A percentile compares a stretch with the other conserved stretches of the same genome.
Conservation (phyloP, 2,329 filamentous ascomycete species). For the Colletotrichum sansevieriae region DNA sequence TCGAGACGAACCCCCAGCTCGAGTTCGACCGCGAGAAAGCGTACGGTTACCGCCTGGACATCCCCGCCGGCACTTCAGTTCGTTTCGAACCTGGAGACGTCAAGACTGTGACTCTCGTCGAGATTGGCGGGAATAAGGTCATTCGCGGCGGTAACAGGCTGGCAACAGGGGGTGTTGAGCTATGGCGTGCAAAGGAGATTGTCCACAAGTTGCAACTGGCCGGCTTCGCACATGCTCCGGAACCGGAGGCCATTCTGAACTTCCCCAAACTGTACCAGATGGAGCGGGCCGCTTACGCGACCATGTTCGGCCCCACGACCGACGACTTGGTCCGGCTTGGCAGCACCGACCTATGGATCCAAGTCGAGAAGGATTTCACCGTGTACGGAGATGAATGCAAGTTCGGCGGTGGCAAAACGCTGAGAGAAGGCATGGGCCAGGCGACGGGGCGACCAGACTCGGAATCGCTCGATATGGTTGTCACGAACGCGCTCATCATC, state of each 20-base stretch:
- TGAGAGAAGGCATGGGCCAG: constrained; percentile 96
- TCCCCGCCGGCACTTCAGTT: constrained; percentile 90
- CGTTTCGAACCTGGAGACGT: constrained; percentile 94
- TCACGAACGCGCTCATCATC: constrained; percentile 90
- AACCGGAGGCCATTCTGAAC: constrained; percentile 68
- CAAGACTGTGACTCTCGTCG: constrained; percentile 89
- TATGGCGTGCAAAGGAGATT: constrained; percentile 73
- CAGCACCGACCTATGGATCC: constrained; percentile 88
- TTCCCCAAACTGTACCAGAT: constrained; percentile 76
- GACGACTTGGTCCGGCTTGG: constrained; percentile 88
- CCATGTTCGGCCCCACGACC: constrained; percentile 93
- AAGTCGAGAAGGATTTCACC: constrained; percentile 88
- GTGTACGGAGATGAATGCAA: constrained; percentile 93
- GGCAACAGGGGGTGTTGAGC: constrained; percentile 79
- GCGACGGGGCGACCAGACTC: constrained; percentile 80
- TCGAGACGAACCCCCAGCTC: constrained; percentile 92
- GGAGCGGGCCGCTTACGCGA: constrained; percentile 82
- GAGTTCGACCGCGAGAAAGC: constrained; percentile 87
- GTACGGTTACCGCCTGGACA: constrained; percentile 89
- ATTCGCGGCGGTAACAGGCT: constrained; percentile 89
- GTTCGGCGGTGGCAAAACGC: constrained; percentile 93
- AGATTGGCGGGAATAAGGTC: constrained; percentile 84
- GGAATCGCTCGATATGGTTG: constrained; percentile 84
- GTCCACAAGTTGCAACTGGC: constrained; percentile 74
- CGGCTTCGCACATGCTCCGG: constrained; percentile 83